Evolutionary conservation across 176 grass and related monocot genomes (phyloP).

Genomic region (Oryza brachyantha): DNA sequence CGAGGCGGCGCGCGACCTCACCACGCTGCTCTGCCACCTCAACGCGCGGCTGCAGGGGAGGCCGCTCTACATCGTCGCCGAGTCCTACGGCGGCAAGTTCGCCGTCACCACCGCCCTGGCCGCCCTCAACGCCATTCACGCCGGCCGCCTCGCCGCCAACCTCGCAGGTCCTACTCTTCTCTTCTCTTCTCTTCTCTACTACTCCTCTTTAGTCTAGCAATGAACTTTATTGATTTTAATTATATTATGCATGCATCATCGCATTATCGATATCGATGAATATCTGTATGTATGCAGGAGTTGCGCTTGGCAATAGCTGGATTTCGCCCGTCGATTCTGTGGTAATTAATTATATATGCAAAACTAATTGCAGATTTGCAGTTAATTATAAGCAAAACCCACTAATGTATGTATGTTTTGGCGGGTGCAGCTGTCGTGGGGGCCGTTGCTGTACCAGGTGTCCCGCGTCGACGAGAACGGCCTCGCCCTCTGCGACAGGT

Average conservation of each 20-base stretch:
- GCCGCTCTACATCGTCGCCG: slow-evolving; percentile 82
- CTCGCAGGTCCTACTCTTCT: no score
- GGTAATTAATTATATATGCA: no score
- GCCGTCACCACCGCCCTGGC: slow-evolving; percentile 65
- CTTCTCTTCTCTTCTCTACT: no score
- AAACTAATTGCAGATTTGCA: no score
- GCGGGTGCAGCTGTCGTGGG: slow-evolving; percentile 43
- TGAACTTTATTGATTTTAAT: no score
- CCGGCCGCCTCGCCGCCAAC: slow-evolving; percentile 36
- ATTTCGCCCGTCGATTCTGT: slow-evolving; percentile 87
- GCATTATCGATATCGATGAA: no score
- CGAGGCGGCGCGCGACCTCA: slow-evolving; percentile 70
- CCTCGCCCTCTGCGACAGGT: slow-evolving; percentile 47
- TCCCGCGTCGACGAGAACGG: slow-evolving; percentile 66
- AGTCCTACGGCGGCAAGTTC: slow-evolving; percentile 97
- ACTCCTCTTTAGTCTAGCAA: no score
- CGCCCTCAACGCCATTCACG: slow-evolving; percentile 49
- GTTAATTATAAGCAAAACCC: no score
- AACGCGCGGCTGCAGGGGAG: slow-evolving; percentile 35
- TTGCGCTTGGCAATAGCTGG: slow-evolving; percentile 85
- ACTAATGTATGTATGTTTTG: no score
- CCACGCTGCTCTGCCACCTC: slow-evolving; percentile 51
- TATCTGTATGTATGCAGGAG: slow-evolving; percentile 7
- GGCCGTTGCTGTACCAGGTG: slow-evolving; percentile 66
- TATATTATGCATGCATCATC: no score